Conservation (phyloP, 495 filamentous ascomycete genomes). For the Aspergillus haitiensis region DNA sequence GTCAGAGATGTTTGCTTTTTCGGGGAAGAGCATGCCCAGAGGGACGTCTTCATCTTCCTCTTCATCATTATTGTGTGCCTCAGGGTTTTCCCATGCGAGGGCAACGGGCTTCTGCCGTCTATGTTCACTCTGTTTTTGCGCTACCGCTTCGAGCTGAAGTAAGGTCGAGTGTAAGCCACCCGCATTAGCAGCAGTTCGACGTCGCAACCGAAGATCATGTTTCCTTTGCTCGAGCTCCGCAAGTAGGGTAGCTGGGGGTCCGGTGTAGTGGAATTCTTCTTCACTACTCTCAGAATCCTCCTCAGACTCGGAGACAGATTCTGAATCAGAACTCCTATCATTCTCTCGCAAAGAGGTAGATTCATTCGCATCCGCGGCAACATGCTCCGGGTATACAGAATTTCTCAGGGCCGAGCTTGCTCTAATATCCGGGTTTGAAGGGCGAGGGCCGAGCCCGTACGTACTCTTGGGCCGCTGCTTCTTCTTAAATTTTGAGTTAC, state of each 20-base stretch:
- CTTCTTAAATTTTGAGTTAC: conserved; percentile 36
- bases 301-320: conserved; percentile 19
- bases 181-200: conserved; percentile 61
- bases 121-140: conserved; percentile 76
- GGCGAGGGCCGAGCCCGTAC: conserved; percentile 23
- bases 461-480: conserved; percentile 26
- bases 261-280: conserved; percentile 46
- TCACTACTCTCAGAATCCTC: conserved; percentile 19
- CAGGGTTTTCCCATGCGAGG: conserved; percentile 85
- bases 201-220: conserved; percentile 74
- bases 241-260: conserved; percentile 82
- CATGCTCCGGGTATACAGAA: conserved; percentile 20
- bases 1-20: conserved; percentile 55
- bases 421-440: conserved; percentile 20
- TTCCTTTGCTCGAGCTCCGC: conserved; percentile 92
- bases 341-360: conserved; percentile 24
- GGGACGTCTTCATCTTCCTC: conserved; percentile 76
- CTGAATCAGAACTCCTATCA: conserved; percentile 24
- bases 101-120: conserved; percentile 72
- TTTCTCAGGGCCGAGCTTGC: conserved; percentile 14
- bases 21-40: conserved; percentile 73
- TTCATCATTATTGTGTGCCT: conserved; percentile 37
- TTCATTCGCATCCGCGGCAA: conserved; percentile 22
- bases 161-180: conserved; percentile 86
- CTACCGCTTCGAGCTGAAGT: conserved; percentile 86